Percentiles rank a stretch among this genome's conserved stretches.
Evolutionary conservation across 257 asterid species (phyloP).

Genomic region (Vinca minor): DNA sequence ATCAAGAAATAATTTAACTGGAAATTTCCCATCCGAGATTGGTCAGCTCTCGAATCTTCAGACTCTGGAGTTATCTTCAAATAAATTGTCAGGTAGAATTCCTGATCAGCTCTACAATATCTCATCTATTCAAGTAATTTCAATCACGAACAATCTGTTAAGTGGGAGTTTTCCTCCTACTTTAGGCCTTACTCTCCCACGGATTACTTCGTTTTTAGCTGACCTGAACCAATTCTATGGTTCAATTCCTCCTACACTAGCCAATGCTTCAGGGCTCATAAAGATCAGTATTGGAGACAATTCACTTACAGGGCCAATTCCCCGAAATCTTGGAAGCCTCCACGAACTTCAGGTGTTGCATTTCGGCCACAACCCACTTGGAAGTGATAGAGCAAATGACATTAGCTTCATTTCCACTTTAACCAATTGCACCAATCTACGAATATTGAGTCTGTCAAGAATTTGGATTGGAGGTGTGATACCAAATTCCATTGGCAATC

Average conservation of each 20-base stretch:
- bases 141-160: too few relatives aligned
- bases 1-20: too few relatives aligned
- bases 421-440: slow-evolving; percentile 26
- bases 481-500: slow-evolving; percentile 27
- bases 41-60: slow-evolving; percentile 2
- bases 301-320: slow-evolving; percentile 17
- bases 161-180: too few relatives aligned
- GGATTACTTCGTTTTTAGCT: slow-evolving; percentile 3
- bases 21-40: slow-evolving; percentile 2
- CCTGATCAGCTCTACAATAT: slow-evolving; percentile 14
- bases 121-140: too few relatives aligned
- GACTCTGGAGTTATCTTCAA: slow-evolving; percentile 8
- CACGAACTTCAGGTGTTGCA: slow-evolving; percentile 14
- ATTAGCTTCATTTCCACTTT: slow-evolving; percentile 25
- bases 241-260: slow-evolving; percentile 16
- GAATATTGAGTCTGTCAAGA: slow-evolving; percentile 10
- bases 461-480: slow-evolving; percentile 24
- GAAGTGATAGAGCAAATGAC: slow-evolving; percentile 17
- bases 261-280: slow-evolving; percentile 17
- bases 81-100: slow-evolving; percentile 9
- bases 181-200: slow-evolving; percentile 9
- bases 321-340: slow-evolving; percentile 15
- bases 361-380: slow-evolving; percentile 24
- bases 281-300: slow-evolving; percentile 14
- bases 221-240: slow-evolving; percentile 15